A percentile compares a stretch with the other conserved stretches of the same genome.
Conservation (phyloP, 179 eudicot genomes). For the Nepenthes alata region DNA sequence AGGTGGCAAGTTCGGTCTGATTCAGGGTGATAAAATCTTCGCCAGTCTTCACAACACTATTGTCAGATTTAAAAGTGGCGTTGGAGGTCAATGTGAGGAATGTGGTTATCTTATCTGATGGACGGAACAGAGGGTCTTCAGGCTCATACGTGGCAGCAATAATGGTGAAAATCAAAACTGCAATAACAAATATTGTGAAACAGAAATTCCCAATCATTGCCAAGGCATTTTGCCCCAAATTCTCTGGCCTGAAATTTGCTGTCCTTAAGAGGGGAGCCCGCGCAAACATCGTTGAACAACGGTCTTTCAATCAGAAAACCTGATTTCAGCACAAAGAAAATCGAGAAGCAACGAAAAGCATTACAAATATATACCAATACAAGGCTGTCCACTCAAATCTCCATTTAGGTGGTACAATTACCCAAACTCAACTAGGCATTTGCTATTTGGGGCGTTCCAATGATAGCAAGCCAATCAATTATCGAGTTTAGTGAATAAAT, state of each 20-base stretch:
- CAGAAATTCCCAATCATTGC: constrained; percentile 64
- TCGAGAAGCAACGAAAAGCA: not conserved
- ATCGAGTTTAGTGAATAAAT: no score
- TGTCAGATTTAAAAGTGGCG: constrained; percentile 38
- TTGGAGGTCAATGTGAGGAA: constrained; percentile 57
- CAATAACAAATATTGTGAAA: constrained; percentile 67
- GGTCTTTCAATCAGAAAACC: not conserved
- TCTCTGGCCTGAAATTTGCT: constrained; percentile 59
- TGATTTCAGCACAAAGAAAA: not conserved
- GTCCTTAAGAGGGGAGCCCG: constrained; percentile 39
- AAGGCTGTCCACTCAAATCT: no score
- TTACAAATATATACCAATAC: no score
- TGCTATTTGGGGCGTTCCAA: no score
- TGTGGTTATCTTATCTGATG: constrained; percentile 61
- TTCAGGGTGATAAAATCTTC: constrained; percentile 61
- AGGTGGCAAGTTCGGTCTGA: constrained; percentile 53
- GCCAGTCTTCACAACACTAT: constrained; percentile 28
- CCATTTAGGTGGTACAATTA: no score
- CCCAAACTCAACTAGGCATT: no score
- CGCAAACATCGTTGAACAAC: constrained; percentile 41
- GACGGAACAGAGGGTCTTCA: constrained; percentile 78
- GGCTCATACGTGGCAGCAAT: constrained; percentile 83
- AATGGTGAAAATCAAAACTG: constrained; percentile 69
- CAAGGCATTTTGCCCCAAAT: constrained; percentile 78
- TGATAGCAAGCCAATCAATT: no score